Percentiles rank a stretch among this genome's conserved stretches.
Conservation (phyloP, 371 early-diverging fungal species). For the Paraphysoderma sedebokerense region DNA sequence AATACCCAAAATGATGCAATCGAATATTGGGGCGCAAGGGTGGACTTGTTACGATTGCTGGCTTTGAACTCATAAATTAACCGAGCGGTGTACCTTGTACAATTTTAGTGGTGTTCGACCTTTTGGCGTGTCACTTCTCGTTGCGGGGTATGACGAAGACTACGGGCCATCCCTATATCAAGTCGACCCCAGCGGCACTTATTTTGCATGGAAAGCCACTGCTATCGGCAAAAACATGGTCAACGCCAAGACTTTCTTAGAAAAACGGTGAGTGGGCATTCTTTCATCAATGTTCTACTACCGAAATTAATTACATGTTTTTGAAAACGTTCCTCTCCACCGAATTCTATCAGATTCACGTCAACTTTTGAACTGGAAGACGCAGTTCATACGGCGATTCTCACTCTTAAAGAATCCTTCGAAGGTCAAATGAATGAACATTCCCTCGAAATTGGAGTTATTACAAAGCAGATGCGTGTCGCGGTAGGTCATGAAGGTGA, state of each 20-base stretch:
- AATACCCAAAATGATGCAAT: background rate
- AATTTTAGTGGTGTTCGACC: slow-evolving; percentile 87
- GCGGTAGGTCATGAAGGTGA: slow-evolving; percentile 36
- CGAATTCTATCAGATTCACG: background rate
- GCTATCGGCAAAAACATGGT: slow-evolving; percentile 98
- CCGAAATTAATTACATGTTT: background rate
- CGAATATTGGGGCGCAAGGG: background rate
- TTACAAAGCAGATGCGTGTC: slow-evolving; percentile 27
- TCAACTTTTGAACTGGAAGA: slow-evolving; percentile 91
- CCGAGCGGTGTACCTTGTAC: background rate
- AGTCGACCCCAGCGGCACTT: slow-evolving; percentile 97
- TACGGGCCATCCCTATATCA: slow-evolving; percentile 87
- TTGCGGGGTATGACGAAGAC: slow-evolving; percentile 84
- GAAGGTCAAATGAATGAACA: slow-evolving; percentile 90
- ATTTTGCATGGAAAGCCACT: slow-evolving; percentile 95
- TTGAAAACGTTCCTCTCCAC: background rate
- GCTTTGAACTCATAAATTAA: background rate
- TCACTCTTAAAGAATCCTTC: slow-evolving; percentile 94
- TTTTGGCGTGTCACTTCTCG: slow-evolving; percentile 94
- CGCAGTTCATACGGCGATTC: slow-evolving; percentile 92
- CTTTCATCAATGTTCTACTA: background rate
- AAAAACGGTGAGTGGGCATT: slow-evolving; percentile 54
- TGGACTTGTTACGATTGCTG: background rate
- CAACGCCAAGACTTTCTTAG: slow-evolving; percentile 94
- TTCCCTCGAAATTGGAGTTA: slow-evolving; percentile 87